Conservation (phyloP, 495 filamentous ascomycete species). For the Talaromyces borbonicus region DNA sequence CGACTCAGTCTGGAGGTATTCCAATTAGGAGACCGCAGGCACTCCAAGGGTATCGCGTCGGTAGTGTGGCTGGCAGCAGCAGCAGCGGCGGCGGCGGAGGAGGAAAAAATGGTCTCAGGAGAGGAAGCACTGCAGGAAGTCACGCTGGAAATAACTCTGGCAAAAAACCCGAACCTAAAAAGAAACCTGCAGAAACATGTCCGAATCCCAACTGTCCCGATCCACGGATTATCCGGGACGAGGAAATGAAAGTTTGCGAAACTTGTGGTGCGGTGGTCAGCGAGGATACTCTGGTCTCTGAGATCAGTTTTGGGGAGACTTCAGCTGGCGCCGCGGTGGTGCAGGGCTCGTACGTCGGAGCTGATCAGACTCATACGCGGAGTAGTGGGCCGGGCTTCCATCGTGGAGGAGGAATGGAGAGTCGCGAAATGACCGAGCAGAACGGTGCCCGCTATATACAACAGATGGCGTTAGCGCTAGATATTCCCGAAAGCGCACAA, state of each 20-base stretch:
- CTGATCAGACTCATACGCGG: conserved; percentile 61
- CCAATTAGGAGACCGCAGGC: conserved; percentile 31
- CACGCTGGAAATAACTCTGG: too few species aligned
- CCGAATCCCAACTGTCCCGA: conserved; percentile 40
- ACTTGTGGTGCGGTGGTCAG: conserved; percentile 75
- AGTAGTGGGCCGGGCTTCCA: conserved; percentile 48
- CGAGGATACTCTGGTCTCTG: conserved; percentile 79
- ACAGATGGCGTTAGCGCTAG: conserved; percentile 38
- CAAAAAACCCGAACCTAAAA: conserved; percentile 3
- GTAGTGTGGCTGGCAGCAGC: conserved; percentile 33
- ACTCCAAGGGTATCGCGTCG: conserved; percentile 22
- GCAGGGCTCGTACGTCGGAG: conserved; percentile 77
- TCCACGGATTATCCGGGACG: conserved; percentile 42
- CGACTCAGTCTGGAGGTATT: conserved; percentile 17
- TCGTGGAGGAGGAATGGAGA: conserved; percentile 47
- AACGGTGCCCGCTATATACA: conserved; percentile 51
- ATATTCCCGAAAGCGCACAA: conserved; percentile 47
- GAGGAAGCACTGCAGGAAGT: too few species aligned
- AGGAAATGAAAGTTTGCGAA: conserved; percentile 55
- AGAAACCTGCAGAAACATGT: conserved; percentile 18
- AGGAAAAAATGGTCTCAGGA: too few species aligned
- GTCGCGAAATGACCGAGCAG: conserved; percentile 60
- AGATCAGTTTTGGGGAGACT: conserved; percentile 81
- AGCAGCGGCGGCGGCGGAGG: conserved; percentile 13
- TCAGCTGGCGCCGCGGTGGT: conserved; percentile 78